Percentiles rank a stretch among this genome's conserved stretches.
phyloP scores from a whole-genome alignment of 768 basidiomycete species.

The Mycena albidolilacea region DNA sequence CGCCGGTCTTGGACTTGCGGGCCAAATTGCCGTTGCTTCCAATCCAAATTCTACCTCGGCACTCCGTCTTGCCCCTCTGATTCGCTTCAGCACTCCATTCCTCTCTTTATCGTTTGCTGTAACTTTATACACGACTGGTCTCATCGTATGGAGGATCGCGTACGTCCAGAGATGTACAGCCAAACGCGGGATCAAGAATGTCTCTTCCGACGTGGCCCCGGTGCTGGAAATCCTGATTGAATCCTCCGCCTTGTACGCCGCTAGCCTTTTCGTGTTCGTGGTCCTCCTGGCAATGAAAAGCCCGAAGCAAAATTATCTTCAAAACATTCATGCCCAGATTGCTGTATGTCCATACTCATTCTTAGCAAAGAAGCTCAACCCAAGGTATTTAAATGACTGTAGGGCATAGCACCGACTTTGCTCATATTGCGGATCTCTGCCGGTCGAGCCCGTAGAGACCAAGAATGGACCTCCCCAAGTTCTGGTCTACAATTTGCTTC shows the following conservation, averaged over 20 bases:
- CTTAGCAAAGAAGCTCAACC: no score
- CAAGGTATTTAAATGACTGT: no score
- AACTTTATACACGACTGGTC: neutral
- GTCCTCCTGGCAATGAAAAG: neutral
- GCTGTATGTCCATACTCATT: neutral
- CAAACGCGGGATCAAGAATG: neutral
- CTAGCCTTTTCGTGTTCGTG: neutral
- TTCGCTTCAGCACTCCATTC: slow-evolving; percentile 2
- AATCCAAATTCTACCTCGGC: neutral
- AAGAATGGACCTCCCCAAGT: neutral
- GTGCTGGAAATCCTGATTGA: neutral
- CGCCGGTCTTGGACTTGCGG: neutral
- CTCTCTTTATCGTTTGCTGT: neutral
- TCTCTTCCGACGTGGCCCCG: neutral
- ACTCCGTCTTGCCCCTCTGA: neutral
- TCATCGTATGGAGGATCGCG: neutral
- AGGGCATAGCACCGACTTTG: neutral
- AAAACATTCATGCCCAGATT: neutral
- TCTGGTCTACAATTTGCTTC: neutral
- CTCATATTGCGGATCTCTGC: neutral
- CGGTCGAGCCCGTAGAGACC: neutral
- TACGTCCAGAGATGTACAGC: neutral
- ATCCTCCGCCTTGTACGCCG: neutral
- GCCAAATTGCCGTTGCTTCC: neutral
- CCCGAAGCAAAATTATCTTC: neutral